Percentiles rank a stretch among this genome's conserved stretches.
Evolutionary conservation across 768 basidiomycete genomes (phyloP).

Genomic region (Suillus fuscotomentosus): DNA sequence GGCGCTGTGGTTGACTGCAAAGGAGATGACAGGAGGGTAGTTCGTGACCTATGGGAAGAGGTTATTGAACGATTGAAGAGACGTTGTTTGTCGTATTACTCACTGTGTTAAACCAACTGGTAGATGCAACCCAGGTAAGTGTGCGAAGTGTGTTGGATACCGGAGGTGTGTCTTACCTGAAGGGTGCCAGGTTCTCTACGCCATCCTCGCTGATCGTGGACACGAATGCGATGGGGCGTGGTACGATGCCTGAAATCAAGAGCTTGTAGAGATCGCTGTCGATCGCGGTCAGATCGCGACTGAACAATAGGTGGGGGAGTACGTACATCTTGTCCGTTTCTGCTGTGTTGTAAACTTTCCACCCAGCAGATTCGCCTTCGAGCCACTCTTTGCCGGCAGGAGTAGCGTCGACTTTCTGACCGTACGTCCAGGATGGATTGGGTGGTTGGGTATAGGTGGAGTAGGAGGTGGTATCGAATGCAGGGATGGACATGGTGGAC

Average conservation of each 20-base stretch:
- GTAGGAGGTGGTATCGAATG: too few relatives aligned
- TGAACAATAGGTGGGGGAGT: background rate
- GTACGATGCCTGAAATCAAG: slow-evolving; percentile 38
- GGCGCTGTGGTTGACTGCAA: slow-evolving; percentile 22
- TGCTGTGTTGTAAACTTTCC: too few relatives aligned
- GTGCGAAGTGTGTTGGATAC: background rate
- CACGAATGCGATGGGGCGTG: slow-evolving; percentile 47
- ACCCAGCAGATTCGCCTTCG: too few relatives aligned
- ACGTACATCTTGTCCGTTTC: too few relatives aligned
- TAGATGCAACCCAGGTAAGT: background rate
- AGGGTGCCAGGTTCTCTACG: slow-evolving; percentile 41
- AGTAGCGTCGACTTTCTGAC: too few relatives aligned
- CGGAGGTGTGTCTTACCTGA: slow-evolving; percentile 27
- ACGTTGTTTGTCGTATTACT: background rate
- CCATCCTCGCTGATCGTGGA: slow-evolving; percentile 35
- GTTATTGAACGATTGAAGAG: too few relatives aligned
- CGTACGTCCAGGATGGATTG: too few relatives aligned
- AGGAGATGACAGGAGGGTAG: slow-evolving; percentile 37
- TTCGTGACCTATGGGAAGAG: slow-evolving; percentile 14
- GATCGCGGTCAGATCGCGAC: too few relatives aligned
- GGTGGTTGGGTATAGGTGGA: too few relatives aligned
- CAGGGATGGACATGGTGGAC: too few relatives aligned
- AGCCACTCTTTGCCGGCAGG: too few relatives aligned
- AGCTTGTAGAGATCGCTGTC: slow-evolving; percentile 29
- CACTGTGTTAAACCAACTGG: slow-evolving; percentile 29